A percentile compares a stretch with the other conserved stretches of the same genome.
Conservation (phyloP, 208 protist species). For the Leishmania braziliensis region DNA sequence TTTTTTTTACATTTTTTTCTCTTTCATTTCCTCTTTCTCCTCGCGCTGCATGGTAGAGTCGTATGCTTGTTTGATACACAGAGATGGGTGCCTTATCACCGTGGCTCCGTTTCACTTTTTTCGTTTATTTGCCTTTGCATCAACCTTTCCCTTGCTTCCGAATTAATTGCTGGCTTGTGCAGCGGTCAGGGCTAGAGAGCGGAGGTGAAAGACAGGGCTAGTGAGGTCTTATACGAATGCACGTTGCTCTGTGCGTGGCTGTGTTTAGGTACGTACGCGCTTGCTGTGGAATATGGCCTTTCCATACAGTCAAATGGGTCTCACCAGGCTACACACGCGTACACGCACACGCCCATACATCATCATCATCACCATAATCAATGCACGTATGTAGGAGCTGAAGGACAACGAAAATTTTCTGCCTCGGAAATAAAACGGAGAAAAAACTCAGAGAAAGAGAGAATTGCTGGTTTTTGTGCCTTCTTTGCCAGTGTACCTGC, state of each 20-base stretch:
- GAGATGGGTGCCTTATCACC: not conserved
- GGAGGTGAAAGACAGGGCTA: not conserved
- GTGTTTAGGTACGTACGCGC: too few relatives aligned
- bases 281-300: not conserved
- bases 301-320: not conserved
- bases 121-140: not conserved
- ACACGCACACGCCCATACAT: not conserved
- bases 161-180: not conserved
- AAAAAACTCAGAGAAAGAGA: not conserved
- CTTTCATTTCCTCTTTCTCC: slow-evolving; percentile 1
- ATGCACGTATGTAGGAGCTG: not conserved
- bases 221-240: not conserved
- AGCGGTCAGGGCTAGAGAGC: not conserved
- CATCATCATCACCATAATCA: not conserved
- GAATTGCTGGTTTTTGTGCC: not conserved
- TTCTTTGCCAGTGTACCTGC: not conserved
- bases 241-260: too few relatives aligned
- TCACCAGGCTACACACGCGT: not conserved
- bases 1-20: slow-evolving; percentile 7
- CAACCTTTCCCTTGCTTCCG: not conserved
- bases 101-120: not conserved
- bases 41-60: not conserved
- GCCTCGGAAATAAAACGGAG: not conserved
- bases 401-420: too few relatives aligned
- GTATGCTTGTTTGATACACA: not conserved